phyloP scores from a whole-genome alignment of 2,329 filamentous ascomycete species.

The Venturia oleaginea region DNA sequence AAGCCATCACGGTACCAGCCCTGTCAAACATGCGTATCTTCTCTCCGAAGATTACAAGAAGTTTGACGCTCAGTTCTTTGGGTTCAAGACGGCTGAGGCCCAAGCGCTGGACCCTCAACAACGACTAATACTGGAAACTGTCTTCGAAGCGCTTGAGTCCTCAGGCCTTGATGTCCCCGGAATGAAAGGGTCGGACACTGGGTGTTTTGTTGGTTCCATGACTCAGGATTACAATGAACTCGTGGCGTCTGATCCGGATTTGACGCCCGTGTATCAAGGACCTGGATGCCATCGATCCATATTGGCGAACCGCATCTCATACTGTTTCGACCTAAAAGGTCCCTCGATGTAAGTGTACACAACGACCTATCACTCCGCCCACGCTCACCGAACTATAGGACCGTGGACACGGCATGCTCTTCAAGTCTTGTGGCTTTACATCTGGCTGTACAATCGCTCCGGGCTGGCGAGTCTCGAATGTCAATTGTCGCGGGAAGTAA shows the following conservation, averaged over 20 bases:
- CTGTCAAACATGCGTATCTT: neutral
- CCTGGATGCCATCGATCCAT: constrained; percentile 16
- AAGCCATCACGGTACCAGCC: neutral
- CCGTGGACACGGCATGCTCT: constrained; percentile 29
- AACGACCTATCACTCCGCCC: no score
- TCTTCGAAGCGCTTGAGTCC: neutral
- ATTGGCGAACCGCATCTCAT: neutral
- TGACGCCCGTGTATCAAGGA: constrained; percentile 15
- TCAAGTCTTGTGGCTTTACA: constrained; percentile 26
- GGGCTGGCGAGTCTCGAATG: constrained; percentile 17
- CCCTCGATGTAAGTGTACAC: neutral
- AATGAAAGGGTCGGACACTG: constrained; percentile 13
- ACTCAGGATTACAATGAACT: constrained; percentile 3
- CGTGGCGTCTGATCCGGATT: constrained; percentile 21
- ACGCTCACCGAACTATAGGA: constrained; percentile 16
- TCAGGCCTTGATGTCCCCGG: neutral
- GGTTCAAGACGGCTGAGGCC: neutral
- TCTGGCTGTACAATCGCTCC: constrained; percentile 22
- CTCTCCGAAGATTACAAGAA: neutral
- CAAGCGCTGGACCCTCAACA: neutral
- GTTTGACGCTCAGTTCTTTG: constrained; percentile 5
- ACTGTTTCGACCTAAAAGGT: neutral
- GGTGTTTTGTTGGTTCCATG: constrained; percentile 6
- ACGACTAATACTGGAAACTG: neutral
- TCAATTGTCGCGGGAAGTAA: constrained; percentile 28